Percentiles rank a stretch among this genome's conserved stretches.
Conservation (phyloP, 768 basidiomycete genomes). For the Amanita molliuscula region DNA sequence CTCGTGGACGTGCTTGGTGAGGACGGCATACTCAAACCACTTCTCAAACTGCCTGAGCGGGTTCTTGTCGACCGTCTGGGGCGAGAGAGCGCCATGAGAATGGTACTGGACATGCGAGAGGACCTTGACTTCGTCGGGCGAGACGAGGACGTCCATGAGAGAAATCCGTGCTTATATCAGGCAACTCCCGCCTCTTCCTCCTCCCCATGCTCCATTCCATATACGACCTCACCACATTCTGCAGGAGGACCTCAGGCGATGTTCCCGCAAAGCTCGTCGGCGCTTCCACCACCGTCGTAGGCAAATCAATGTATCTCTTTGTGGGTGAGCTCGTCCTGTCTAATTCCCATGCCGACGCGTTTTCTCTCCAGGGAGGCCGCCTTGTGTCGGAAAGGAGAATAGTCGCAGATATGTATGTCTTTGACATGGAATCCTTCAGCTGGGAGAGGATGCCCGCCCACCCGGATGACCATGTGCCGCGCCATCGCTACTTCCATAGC, state of each 20-base stretch:
- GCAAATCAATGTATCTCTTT: constrained; percentile 84
- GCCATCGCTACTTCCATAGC: constrained; percentile 91
- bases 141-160: constrained; percentile 24
- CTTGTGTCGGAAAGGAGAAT: constrained; percentile 80
- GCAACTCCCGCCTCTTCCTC: constrained; percentile 8
- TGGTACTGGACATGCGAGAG: constrained; percentile 71
- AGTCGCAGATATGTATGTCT: constrained; percentile 84
- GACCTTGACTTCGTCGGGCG: constrained; percentile 52
- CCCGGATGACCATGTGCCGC: constrained; percentile 62
- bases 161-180: neutral
- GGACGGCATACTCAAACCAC: constrained; percentile 72
- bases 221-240: constrained; percentile 82
- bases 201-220: constrained; percentile 59
- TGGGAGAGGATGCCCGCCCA: constrained; percentile 66
- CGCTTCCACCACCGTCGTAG: constrained; percentile 84
- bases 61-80: constrained; percentile 44
- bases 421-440: constrained; percentile 70
- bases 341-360: constrained; percentile 4
- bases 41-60: constrained; percentile 79
- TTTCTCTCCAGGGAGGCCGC: constrained; percentile 59
- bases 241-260: constrained; percentile 74
- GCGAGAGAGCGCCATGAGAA: constrained; percentile 51
- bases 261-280: constrained; percentile 86
- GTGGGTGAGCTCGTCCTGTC: constrained; percentile 45
- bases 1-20: constrained; percentile 50